These are phyloP conservation scores for Fraxinus floribunda DNA, from an alignment of 305 asterid species.

Conservation along the genomic window DNA sequence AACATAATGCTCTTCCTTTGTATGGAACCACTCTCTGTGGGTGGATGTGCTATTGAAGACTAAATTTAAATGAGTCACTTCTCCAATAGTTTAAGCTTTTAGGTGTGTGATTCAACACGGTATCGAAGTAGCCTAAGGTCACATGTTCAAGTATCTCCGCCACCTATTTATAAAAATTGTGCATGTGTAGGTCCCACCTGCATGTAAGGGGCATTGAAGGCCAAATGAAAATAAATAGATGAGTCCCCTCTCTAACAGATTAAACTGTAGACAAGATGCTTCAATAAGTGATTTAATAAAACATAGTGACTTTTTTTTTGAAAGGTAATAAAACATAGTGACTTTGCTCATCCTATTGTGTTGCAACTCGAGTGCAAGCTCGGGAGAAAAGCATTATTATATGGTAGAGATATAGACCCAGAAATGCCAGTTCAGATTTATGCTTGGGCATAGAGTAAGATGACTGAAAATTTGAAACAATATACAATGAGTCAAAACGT, in stretches of 20 bases:
- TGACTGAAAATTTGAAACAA: background rate
- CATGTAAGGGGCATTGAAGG: background rate
- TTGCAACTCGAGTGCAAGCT: background rate
- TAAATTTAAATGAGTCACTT: background rate
- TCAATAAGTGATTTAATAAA: background rate
- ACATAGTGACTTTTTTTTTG: background rate
- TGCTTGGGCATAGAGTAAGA: background rate
- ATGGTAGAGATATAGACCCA: background rate
- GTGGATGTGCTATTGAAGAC: background rate
- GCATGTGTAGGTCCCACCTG: background rate
- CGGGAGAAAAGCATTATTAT: background rate
- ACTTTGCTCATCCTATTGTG: background rate
- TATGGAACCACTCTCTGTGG: background rate
- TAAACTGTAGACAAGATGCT: background rate
- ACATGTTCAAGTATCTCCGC: background rate
- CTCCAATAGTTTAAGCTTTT: background rate
- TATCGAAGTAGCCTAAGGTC: background rate
- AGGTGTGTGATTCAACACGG: background rate
- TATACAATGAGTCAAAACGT: background rate
- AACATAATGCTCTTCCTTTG: background rate
- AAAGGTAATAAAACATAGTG: background rate
- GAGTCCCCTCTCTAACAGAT: background rate
- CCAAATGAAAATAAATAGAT: background rate
- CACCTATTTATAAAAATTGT: background rate
- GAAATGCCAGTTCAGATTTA: background rate